Conservation (phyloP, 2,329 filamentous ascomycete species). For the Neonectria faginata region DNA sequence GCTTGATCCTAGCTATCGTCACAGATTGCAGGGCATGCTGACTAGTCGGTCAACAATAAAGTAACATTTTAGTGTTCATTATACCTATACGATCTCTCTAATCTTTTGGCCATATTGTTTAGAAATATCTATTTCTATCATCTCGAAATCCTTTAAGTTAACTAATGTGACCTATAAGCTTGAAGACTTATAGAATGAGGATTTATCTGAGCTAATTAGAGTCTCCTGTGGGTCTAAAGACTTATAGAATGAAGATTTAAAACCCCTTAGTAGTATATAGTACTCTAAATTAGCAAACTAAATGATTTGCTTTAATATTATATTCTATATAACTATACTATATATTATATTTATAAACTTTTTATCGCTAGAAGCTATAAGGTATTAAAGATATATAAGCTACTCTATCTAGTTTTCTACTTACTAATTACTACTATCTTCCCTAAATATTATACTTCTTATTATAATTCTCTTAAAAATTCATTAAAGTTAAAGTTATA, state of each 20-base stretch:
- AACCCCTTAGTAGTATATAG: neutral
- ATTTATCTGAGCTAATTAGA: neutral
- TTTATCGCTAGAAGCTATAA: neutral
- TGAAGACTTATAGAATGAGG: neutral
- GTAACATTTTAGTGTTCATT: neutral
- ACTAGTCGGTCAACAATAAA: neutral
- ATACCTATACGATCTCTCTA: conserved; percentile 1
- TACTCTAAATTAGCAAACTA: conserved; percentile 13
- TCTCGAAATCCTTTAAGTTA: neutral
- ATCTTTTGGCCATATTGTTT: neutral
- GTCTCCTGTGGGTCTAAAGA: neutral
- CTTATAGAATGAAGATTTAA: neutral
- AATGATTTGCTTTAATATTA: neutral
- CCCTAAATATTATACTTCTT: conserved; percentile 2
- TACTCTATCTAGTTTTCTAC: neutral
- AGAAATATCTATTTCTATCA: conserved; percentile 7
- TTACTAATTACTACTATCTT: neutral
- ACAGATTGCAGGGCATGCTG: neutral
- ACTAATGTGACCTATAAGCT: neutral
- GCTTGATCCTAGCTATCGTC: neutral
- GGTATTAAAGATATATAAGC: neutral
- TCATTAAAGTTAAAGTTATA: conserved; percentile 15
- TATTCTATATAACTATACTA: neutral
- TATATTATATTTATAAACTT: neutral
- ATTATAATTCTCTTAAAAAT: neutral